Percentiles rank a stretch among this genome's conserved stretches.
Conservation (phyloP, 1,284 basidiomycete genomes). For the Tilletia caries region DNA sequence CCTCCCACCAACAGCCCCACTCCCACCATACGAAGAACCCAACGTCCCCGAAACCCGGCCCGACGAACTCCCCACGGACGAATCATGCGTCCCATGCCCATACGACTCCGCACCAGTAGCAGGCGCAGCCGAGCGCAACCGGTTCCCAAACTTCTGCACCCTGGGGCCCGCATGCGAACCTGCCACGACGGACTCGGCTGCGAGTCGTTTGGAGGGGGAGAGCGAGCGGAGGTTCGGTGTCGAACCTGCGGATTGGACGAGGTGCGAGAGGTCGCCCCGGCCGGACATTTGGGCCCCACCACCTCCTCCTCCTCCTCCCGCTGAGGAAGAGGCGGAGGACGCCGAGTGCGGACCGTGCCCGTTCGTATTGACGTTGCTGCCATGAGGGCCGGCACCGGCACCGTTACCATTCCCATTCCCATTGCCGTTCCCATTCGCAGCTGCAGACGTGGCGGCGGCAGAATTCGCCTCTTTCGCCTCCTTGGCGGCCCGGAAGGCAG, state of each 20-base stretch:
- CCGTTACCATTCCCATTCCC: too few relatives aligned
- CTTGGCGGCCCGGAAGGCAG: conserved; percentile 3
- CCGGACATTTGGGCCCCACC: background rate
- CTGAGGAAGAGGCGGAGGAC: background rate
- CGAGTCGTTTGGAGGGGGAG: background rate
- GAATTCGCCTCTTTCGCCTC: background rate
- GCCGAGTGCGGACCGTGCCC: background rate
- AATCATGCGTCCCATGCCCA: background rate
- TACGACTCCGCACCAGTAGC: background rate
- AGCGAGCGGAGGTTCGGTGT: conserved; percentile 5
- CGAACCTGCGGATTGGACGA: background rate
- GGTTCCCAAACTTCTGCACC: conserved; percentile 1
- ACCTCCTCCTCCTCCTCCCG: background rate
- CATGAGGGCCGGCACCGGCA: too few relatives aligned
- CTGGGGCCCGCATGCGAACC: background rate
- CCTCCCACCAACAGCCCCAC: background rate
- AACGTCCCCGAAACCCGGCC: too few relatives aligned
- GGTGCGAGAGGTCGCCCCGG: background rate
- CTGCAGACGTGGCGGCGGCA: background rate
- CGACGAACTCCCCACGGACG: background rate
- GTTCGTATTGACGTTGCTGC: too few relatives aligned
- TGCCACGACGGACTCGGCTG: background rate
- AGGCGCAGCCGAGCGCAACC: background rate
- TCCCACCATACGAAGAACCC: too few relatives aligned
- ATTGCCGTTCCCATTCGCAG: background rate